Evolutionary conservation across 139 green algal species (phyloP), one percentile per base, ranked within the genome.

Genomic region (Pleodorina starrii): DNA sequence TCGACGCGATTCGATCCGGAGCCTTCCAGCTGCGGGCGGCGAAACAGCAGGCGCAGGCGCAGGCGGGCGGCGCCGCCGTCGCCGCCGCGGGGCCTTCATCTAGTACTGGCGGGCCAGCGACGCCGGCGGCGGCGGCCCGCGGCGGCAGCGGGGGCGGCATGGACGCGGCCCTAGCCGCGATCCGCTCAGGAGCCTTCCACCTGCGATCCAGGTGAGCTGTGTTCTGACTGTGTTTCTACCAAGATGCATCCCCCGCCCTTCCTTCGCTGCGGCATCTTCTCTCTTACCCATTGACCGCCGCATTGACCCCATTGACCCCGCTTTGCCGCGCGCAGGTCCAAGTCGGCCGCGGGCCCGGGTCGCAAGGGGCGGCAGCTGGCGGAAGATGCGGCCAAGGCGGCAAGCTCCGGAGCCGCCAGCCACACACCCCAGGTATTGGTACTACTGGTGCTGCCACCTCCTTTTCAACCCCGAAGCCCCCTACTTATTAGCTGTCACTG

Each of bases 161-260:
- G 75, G 75, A 68, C 4, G 75, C 23, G 10, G 50, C 69, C 1
- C 44, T 84, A 2, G 75, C n/a, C 29, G 75, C 75, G 29, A 84
- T 84, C 44, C 25, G n/a, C 36, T 35, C n/a, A 9, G 48, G 48
- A 27, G 59, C 80, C 38, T 87, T 87, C 43, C 59, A 87, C 60
- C 60, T 87, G 32, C 59, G 60, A 25, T 77, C 80, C 80, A 46
- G 80, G 80, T 87, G 43, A 32, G 68, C n/a, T n/a, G n/a, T n/a
- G n/a, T n/a, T n/a, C n/a, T n/a, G n/a, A n/a, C n/a, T n/a, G n/a
- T n/a, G n/a, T n/a, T n/a, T n/a, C n/a, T n/a, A n/a, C n/a, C n/a
- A n/a, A n/a, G n/a, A n/a, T n/a, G n/a, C n/a, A n/a, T n/a, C n/a
- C n/a, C n/a, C n/a, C n/a, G n/a, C n/a, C n/a, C n/a, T n/a, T n/a